These are phyloP conservation scores for Leucogyrophana mollusca DNA, from an alignment of 768 basidiomycete genomes.

Conservation along the genomic window DNA sequence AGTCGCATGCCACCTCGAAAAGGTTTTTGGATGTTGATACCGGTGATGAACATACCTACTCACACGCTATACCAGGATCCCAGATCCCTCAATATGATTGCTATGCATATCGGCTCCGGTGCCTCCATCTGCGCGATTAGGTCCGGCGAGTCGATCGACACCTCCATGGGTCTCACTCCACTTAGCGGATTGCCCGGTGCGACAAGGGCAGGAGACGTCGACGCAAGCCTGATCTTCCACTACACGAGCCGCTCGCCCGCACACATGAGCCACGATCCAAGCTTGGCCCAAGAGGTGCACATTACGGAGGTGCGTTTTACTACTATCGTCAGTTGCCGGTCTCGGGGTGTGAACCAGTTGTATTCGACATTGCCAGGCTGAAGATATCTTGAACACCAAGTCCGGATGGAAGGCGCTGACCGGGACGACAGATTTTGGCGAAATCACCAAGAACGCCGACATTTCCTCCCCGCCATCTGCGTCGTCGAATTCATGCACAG, in stretches of 20 bases:
- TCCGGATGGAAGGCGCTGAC: constrained; percentile 78
- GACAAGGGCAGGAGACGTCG: constrained; percentile 79
- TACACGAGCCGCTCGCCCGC: constrained; percentile 53
- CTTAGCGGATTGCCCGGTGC: constrained; percentile 87
- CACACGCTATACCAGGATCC: too few relatives aligned
- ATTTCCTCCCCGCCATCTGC: constrained; percentile 15
- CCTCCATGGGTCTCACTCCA: constrained; percentile 91
- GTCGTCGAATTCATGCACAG: constrained; percentile 36
- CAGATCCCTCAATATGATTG: constrained; percentile 65
- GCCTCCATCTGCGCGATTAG: constrained; percentile 80
- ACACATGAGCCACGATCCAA: constrained; percentile 54
- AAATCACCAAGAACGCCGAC: constrained; percentile 51
- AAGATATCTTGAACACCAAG: constrained; percentile 71
- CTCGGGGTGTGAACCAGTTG: too few relatives aligned
- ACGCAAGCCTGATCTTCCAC: constrained; percentile 88
- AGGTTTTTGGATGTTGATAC: constrained; percentile 30
- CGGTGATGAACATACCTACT: background rate
- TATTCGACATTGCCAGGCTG: constrained; percentile 47
- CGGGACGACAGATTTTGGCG: constrained; percentile 81
- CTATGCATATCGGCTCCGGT: constrained; percentile 89
- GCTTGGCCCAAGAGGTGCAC: constrained; percentile 42
- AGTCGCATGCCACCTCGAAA: constrained; percentile 57
- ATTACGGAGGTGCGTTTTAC: constrained; percentile 45
- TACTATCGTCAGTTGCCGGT: background rate
- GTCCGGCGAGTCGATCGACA: constrained; percentile 74